Conservation (phyloP, 169 alveolate genomes). For the Neospora caninum region DNA sequence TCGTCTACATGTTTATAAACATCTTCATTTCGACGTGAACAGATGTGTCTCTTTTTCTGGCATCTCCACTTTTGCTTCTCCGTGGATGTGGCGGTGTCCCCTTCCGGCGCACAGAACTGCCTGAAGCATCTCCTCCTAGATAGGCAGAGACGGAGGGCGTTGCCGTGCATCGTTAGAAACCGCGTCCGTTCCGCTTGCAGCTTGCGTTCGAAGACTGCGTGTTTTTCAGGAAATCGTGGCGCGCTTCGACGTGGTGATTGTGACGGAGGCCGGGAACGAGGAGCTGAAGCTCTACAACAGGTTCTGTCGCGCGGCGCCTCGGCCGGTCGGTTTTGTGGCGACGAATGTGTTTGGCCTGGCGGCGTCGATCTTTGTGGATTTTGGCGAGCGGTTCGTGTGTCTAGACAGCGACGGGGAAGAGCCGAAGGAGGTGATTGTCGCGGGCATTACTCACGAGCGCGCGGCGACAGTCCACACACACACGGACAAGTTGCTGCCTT, state of each 20-base stretch:
- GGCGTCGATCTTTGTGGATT: conserved; percentile 97
- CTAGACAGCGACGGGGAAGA: conserved; percentile 90
- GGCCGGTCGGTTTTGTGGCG: conserved; percentile 70
- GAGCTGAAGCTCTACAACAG: conserved; percentile 43
- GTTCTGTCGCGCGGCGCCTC: conserved; percentile 70
- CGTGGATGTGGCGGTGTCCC: no score
- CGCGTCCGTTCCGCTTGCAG: no score
- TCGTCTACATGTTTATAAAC: no score
- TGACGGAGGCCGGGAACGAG: conserved; percentile 74
- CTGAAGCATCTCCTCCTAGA: no score
- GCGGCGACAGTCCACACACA: conserved; percentile 78
- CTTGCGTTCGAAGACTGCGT: neutral
- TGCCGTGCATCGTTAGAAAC: no score
- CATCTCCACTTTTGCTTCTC: no score
- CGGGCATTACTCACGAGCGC: conserved; percentile 83
- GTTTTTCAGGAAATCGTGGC: conserved; percentile 75
- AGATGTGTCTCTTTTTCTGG: no score
- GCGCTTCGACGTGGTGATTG: conserved; percentile 83
- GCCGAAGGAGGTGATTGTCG: conserved; percentile 83
- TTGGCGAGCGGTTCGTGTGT: conserved; percentile 89
- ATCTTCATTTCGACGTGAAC: no score
- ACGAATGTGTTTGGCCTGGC: conserved; percentile 88
- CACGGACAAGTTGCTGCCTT: conserved; percentile 90
- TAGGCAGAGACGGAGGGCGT: no score
- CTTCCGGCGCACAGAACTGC: no score